These are phyloP conservation scores for Ottelia alismoides DNA, from an alignment of 106 monocot species.

Conservation along the genomic window DNA sequence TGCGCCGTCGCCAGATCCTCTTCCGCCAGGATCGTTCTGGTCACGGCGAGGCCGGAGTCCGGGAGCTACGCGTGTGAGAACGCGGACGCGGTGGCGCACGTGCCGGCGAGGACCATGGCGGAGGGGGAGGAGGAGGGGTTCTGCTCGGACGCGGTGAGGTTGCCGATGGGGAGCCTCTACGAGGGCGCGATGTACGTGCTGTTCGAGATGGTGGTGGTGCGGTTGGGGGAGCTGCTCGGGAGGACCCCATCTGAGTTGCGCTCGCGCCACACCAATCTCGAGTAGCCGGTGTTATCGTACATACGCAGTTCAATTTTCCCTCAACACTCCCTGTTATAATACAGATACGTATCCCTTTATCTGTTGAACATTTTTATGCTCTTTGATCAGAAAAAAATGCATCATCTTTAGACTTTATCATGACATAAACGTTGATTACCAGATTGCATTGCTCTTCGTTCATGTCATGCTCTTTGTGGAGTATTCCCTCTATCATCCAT, in stretches of 20 bases:
- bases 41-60: conserved; percentile 55
- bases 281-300: too few relatives aligned
- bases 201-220: conserved; percentile 79
- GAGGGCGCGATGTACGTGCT: conserved; percentile 95
- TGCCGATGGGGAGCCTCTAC: conserved; percentile 93
- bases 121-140: conserved; percentile 50
- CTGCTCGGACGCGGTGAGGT: too few relatives aligned
- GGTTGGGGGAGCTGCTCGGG: conserved; percentile 31
- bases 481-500: too few relatives aligned
- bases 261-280: conserved; percentile 76
- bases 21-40: conserved; percentile 45
- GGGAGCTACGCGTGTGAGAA: conserved; percentile 21
- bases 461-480: too few relatives aligned
- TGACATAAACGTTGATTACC: too few relatives aligned
- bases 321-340: too few relatives aligned
- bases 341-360: too few relatives aligned
- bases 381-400: too few relatives aligned
- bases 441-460: too few relatives aligned
- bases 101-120: conserved; percentile 85
- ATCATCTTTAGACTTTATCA: too few relatives aligned
- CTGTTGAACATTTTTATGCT: too few relatives aligned
- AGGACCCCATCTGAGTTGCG: conserved; percentile 32
- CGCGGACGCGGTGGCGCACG: conserved; percentile 49
- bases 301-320: too few relatives aligned
- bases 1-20: conserved; percentile 40